phyloP scores from a whole-genome alignment of 2,329 filamentous ascomycete species.

The Pyrenochaeta sp. region DNA sequence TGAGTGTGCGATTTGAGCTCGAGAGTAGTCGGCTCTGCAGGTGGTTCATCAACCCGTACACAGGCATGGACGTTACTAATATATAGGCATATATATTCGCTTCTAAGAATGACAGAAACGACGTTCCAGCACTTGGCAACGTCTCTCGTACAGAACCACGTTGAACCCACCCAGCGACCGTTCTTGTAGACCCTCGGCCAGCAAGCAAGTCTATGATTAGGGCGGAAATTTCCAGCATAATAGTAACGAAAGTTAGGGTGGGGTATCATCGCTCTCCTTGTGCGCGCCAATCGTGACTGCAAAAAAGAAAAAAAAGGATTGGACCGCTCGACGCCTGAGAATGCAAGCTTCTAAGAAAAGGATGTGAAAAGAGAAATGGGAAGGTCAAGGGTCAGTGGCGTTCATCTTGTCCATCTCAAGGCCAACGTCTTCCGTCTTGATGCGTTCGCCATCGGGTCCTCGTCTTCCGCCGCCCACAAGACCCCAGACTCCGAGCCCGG shows the following conservation, averaged over 20 bases:
- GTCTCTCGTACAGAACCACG: background rate
- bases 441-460: constrained; percentile 26
- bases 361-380: background rate
- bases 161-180: background rate
- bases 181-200: constrained; percentile 8
- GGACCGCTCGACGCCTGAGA: background rate
- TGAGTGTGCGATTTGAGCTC: no score
- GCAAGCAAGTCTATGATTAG: constrained; percentile 12
- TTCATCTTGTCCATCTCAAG: constrained; percentile 42
- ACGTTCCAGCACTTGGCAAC: constrained; percentile 20
- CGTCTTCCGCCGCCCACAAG: constrained; percentile 31
- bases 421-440: constrained; percentile 39
- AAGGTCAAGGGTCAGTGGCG: constrained; percentile 9
- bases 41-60: no score
- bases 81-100: background rate
- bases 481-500: constrained; percentile 29
- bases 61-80: background rate
- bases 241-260: background rate
- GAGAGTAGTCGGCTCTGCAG: no score
- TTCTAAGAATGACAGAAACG: background rate
- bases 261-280: constrained; percentile 2
- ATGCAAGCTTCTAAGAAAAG: background rate
- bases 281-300: background rate
- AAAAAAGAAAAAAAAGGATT: background rate
- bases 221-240: background rate